Base-by-base conservation (phyloP, 495 filamentous ascomycete species). In the Penicillium antarcticum region DNA sequence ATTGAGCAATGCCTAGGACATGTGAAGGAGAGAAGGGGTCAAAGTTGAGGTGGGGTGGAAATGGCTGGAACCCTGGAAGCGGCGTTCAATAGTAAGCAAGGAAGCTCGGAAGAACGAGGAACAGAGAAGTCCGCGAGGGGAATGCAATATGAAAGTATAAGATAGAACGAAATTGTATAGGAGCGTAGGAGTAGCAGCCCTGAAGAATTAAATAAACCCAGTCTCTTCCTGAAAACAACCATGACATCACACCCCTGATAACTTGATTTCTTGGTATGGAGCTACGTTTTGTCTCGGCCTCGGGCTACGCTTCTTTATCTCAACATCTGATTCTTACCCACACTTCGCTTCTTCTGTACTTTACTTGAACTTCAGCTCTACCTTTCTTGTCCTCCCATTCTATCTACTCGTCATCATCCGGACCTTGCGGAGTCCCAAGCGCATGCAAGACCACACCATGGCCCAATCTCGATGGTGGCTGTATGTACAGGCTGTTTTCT, bases 401-500 rank as follows among this genome's bases (percentile, higher is more conserved):
- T 34, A 33, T 42, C 8, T 21, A 13, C 45, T 13, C 7, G 26
- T 24, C 38, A 24, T 26, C 18, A 14, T 33, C 52, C 52, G 46
- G 52, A 10, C 23, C 21, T 23, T 47, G 43, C 43, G 42, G 43
- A 18, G 13, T 14, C 23, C 37, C 36, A 32, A 23, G 36, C 45
- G 10, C 17, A 48, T 42, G 45, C n/a, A 16, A 29, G 18, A 37
- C 11, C 12, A 35, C 21, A 52, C 43, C 38, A 78, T 76, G 74
- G 51, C 65, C 18, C 70, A 82, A 13, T 72, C 84, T 13, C 82
- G 88, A 48, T 83, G 83, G 77, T 80, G 85, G 60, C 82, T 94
- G n/a, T 74, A 77, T 24, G 52, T 86, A 53, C 84, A 91, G 63
- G 91, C 91, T 40, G 64, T 73, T 29, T 77, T 87, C 65, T 94